A percentile compares a stretch with the other conserved stretches of the same genome.
phyloP scores from a whole-genome alignment of 202 grass and related monocot species.

The Musa balbisiana region DNA sequence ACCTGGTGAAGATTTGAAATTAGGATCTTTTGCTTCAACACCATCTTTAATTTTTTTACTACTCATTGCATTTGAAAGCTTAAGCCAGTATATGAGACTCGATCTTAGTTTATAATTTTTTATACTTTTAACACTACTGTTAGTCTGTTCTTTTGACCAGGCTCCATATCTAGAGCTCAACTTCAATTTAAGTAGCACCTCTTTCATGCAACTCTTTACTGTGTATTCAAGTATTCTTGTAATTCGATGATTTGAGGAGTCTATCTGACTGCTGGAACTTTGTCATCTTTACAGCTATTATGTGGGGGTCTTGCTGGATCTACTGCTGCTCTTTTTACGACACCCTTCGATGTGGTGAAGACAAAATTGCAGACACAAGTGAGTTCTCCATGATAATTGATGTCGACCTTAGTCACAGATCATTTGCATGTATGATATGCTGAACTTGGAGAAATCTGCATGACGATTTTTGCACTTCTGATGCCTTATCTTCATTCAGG shows the following conservation, averaged over 20 bases:
- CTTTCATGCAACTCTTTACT: background rate
- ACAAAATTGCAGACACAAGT: conserved; percentile 82
- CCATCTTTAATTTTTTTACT: no score
- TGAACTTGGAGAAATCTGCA: background rate
- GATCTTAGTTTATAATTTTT: no score
- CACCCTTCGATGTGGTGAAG: conserved; percentile 82
- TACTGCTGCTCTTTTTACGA: conserved; percentile 76
- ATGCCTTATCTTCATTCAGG: conserved; percentile 23
- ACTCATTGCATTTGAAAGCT: no score
- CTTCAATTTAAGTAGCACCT: no score
- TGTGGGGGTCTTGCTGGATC: conserved; percentile 85
- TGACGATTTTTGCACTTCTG: background rate
- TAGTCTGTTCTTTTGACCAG: no score
- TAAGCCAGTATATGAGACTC: no score
- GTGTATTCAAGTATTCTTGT: background rate
- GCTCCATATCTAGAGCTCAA: no score
- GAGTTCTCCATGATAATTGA: conserved; percentile 8
- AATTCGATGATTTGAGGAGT: background rate
- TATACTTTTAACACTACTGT: no score
- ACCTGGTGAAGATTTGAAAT: no score
- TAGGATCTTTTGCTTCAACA: no score
- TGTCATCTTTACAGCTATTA: conserved; percentile 33
- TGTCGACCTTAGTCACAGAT: background rate
- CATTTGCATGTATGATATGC: no score
- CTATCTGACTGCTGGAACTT: background rate